These are phyloP conservation scores for Bruguiera hainesii DNA, from an alignment of 441 rosid species.

Conservation along the genomic window DNA sequence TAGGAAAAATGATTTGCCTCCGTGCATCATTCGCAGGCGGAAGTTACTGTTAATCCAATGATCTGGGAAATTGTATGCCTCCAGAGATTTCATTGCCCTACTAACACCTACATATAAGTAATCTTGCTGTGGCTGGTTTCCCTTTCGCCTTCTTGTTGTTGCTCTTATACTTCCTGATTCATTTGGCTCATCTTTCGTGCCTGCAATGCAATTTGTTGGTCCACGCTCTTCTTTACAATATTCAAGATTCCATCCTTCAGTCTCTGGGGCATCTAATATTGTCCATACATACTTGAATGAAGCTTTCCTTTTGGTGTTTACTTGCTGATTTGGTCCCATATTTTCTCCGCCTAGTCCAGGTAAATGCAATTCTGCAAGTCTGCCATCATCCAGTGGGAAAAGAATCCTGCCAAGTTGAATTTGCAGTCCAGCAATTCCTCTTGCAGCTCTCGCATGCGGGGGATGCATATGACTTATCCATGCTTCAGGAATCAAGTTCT, in stretches of 20 bases:
- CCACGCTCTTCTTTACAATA: conserved; percentile 74
- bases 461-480: conserved; percentile 61
- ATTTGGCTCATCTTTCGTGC: conserved; percentile 50
- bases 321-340: conserved; percentile 45
- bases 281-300: conserved; percentile 48
- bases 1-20: conserved; percentile 55
- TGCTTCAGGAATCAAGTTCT: conserved; percentile 30
- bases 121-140: conserved; percentile 35
- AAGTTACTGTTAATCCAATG: conserved; percentile 43
- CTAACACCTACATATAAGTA: conserved; percentile 36
- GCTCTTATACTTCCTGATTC: conserved; percentile 39
- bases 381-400: conserved; percentile 63
- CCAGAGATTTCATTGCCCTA: conserved; percentile 10
- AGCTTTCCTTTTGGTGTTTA: conserved; percentile 37
- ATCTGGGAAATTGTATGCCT: conserved; percentile 32
- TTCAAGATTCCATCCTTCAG: conserved; percentile 81
- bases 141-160: conserved; percentile 44
- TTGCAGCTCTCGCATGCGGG: conserved; percentile 45
- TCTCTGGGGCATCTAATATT: conserved; percentile 56
- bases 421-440: conserved; percentile 50
- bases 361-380: conserved; percentile 60
- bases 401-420: conserved; percentile 53
- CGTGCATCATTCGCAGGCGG: conserved; percentile 54
- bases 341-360: conserved; percentile 59
- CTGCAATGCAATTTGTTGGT: conserved; percentile 50